Conservation (phyloP, 2,329 filamentous ascomycete genomes). For the Tolypocladium endophyticum region DNA sequence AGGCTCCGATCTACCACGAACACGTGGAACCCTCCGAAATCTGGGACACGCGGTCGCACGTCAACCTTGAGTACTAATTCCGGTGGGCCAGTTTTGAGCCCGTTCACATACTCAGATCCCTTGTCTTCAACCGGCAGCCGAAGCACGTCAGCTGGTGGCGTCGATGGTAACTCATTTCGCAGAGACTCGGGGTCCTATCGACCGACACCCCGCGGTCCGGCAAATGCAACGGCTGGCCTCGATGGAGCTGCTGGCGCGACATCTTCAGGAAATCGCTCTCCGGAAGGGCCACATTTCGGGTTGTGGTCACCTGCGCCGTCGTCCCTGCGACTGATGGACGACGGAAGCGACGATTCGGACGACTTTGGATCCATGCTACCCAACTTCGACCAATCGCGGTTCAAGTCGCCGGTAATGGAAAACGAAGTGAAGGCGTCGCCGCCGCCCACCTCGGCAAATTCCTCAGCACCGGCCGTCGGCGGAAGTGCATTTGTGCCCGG, state of each 20-base stretch:
- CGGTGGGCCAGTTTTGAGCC: slow-evolving; percentile 16
- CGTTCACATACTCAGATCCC: slow-evolving; percentile 30
- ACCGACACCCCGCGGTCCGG: slow-evolving; percentile 9
- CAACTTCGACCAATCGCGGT: slow-evolving; percentile 36
- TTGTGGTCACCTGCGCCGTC: slow-evolving; percentile 26
- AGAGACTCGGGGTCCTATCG: slow-evolving; percentile 19
- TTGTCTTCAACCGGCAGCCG: slow-evolving; percentile 29
- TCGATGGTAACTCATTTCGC: slow-evolving; percentile 14
- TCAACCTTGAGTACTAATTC: slow-evolving; percentile 12
- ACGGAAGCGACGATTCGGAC: slow-evolving; percentile 35
- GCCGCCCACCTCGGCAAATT: background rate
- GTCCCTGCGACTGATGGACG: slow-evolving; percentile 31
- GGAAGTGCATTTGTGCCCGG: background rate
- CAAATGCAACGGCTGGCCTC: slow-evolving; percentile 5
- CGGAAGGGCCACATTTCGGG: slow-evolving; percentile 12
- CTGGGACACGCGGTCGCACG: slow-evolving; percentile 23
- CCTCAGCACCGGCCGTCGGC: slow-evolving; percentile 4
- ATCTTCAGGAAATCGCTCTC: slow-evolving; percentile 11
- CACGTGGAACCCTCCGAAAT: slow-evolving; percentile 14
- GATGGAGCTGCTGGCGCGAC: slow-evolving; percentile 5
- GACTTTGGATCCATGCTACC: slow-evolving; percentile 40
- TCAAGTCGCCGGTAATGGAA: slow-evolving; percentile 7
- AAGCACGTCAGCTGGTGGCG: slow-evolving; percentile 33
- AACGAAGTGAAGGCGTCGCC: background rate
- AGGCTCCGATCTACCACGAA: slow-evolving; percentile 21